Conservation (phyloP, 2,329 filamentous ascomycete genomes). For the Pleurostoma richardsiae region DNA sequence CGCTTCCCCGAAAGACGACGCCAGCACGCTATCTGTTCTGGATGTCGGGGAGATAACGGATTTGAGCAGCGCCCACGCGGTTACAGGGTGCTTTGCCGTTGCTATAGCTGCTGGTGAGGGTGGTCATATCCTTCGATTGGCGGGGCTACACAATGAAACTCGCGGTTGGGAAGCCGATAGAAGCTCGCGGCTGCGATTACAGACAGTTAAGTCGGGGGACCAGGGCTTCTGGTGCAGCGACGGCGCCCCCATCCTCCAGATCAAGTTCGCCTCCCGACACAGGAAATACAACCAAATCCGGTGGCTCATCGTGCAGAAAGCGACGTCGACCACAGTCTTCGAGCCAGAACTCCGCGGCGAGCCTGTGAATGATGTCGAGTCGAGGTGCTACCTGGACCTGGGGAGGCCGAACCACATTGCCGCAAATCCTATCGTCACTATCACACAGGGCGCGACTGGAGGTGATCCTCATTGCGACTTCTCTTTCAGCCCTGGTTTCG, state of each 20-base stretch:
- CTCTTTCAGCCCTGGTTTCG: slow-evolving; percentile 52
- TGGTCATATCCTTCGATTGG: slow-evolving; percentile 53
- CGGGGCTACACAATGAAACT: slow-evolving; percentile 41
- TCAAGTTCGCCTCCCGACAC: slow-evolving; percentile 41
- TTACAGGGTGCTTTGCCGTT: slow-evolving; percentile 27
- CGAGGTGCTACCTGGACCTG: slow-evolving; percentile 11
- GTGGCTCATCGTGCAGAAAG: slow-evolving; percentile 51
- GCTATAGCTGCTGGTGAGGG: slow-evolving; percentile 50
- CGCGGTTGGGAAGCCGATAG: slow-evolving; percentile 49
- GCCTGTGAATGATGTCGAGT: slow-evolving; percentile 19
- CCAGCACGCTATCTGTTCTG: slow-evolving; percentile 33
- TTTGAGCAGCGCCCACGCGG: slow-evolving; percentile 18
- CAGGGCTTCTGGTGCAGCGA: slow-evolving; percentile 52
- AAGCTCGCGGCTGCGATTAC: slow-evolving; percentile 40
- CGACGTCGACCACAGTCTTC: slow-evolving; percentile 44
- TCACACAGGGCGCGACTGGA: slow-evolving; percentile 49
- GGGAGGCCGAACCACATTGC: slow-evolving; percentile 44
- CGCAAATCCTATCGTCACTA: slow-evolving; percentile 46
- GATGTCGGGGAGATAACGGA: slow-evolving; percentile 51
- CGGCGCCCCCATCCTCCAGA: slow-evolving; percentile 40
- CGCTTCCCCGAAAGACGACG: slow-evolving; percentile 16
- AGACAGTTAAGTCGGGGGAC: slow-evolving; percentile 31
- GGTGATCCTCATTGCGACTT: slow-evolving; percentile 56
- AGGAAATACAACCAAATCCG: slow-evolving; percentile 31
- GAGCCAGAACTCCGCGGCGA: slow-evolving; percentile 42